Conservation (phyloP, 75 land plant genomes). For the Gnetum montanum region DNA sequence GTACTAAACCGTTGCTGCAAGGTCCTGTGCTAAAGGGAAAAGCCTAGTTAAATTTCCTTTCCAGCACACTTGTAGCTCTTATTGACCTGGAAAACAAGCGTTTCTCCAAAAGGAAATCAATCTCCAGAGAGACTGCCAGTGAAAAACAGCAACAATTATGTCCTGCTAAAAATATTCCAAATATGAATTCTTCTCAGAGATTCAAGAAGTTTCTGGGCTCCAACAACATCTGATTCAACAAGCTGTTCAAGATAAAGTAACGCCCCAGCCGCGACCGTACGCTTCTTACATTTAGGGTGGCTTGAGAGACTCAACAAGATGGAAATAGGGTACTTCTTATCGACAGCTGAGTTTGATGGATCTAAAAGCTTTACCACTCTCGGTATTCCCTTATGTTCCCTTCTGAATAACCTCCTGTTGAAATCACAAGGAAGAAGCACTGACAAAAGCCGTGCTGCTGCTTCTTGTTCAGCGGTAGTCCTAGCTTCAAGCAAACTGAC, state of each 20-base stretch:
- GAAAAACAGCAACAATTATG: constrained; percentile 1
- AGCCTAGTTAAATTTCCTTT: no score
- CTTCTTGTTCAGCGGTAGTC: constrained; percentile 52
- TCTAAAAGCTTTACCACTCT: constrained; percentile 56
- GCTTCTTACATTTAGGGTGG: constrained; percentile 56
- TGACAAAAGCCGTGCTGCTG: constrained; percentile 53
- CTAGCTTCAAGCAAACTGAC: constrained; percentile 71
- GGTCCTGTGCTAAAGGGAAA: no score
- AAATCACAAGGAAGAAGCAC: constrained; percentile 28
- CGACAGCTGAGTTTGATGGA: constrained; percentile 28
- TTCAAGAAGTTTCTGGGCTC: constrained; percentile 69
- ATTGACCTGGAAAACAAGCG: no score
- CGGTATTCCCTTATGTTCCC: constrained; percentile 63
- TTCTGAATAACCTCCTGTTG: constrained; percentile 43
- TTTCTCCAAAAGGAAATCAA: no score
- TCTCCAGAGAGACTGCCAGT: no score
- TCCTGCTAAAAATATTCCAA: constrained; percentile 48
- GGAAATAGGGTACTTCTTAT: constrained; percentile 52
- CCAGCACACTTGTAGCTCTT: no score
- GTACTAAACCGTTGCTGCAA: no score
- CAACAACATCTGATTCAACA: constrained; percentile 52
- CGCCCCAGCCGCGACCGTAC: constrained; percentile 70
- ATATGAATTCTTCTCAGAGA: constrained; percentile 42
- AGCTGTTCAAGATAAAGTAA: constrained; percentile 38
- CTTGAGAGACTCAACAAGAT: constrained; percentile 40